phyloP scores from a whole-genome alignment of 2,329 filamentous ascomycete genomes.

The Sporothrix phasma region DNA sequence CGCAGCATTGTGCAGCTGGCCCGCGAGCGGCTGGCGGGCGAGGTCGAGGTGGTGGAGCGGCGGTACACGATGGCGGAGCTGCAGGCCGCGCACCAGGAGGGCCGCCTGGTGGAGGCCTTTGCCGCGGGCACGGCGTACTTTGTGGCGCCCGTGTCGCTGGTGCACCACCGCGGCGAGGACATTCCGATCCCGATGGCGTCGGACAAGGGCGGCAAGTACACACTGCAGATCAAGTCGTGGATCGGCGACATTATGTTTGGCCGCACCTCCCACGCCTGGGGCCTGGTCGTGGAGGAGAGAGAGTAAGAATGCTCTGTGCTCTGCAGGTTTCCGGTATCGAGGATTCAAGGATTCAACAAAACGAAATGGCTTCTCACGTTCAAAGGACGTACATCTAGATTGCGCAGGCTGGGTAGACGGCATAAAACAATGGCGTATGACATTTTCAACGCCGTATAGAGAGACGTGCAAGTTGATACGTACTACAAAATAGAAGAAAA shows the following conservation, averaged over 20 bases:
- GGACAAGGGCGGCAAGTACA: slow-evolving; percentile 44
- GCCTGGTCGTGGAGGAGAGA: slow-evolving; percentile 53
- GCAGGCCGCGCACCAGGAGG: slow-evolving; percentile 60
- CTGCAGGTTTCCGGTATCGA: too few relatives aligned
- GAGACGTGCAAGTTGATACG: not conserved
- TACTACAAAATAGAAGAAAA: too few relatives aligned
- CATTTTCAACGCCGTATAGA: not conserved
- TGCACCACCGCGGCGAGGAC: slow-evolving; percentile 57
- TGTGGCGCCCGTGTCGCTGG: slow-evolving; percentile 55
- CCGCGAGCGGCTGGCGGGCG: slow-evolving; percentile 47
- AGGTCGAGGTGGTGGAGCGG: slow-evolving; percentile 67
- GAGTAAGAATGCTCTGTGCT: not conserved
- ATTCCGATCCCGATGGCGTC: slow-evolving; percentile 50
- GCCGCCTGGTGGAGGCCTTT: slow-evolving; percentile 73
- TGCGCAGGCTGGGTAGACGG: not conserved
- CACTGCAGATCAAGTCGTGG: slow-evolving; percentile 55
- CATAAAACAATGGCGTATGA: not conserved
- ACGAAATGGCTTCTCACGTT: not conserved
- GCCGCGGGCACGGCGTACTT: slow-evolving; percentile 81
- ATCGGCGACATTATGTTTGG: slow-evolving; percentile 68
- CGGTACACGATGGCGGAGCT: slow-evolving; percentile 76
- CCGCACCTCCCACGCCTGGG: slow-evolving; percentile 57
- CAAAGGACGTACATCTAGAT: not conserved
- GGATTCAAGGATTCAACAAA: too few relatives aligned
- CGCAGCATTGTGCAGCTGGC: slow-evolving; percentile 68